These are phyloP conservation scores for Teratosphaeria epicoccoides DNA, from an alignment of 2,329 filamentous ascomycete species.

Conservation along the genomic window DNA sequence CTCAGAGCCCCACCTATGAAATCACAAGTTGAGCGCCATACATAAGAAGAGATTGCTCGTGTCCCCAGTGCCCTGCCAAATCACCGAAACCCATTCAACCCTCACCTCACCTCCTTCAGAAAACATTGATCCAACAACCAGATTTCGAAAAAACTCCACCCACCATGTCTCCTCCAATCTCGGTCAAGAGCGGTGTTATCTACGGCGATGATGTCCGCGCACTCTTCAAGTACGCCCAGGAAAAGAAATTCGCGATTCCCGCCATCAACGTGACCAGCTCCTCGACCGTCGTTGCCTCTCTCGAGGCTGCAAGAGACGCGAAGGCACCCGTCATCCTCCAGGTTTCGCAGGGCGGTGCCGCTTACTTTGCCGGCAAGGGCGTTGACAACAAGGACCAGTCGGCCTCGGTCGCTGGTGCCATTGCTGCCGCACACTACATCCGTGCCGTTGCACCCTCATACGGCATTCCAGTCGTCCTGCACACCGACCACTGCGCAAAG, in stretches of 20 bases:
- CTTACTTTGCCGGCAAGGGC: slow-evolving; percentile 50
- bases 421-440: slow-evolving; percentile 90
- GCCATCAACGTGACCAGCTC: slow-evolving; percentile 77
- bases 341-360: slow-evolving; percentile 84
- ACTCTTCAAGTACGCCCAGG: slow-evolving; percentile 83
- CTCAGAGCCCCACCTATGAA: neutral
- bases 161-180: neutral
- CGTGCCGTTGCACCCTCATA: slow-evolving; percentile 77
- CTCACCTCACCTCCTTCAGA: neutral
- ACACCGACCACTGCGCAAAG: slow-evolving; percentile 99
- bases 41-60: neutral
- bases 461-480: slow-evolving; percentile 80
- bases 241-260: slow-evolving; percentile 76
- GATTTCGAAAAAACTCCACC: neutral
- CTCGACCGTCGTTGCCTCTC: slow-evolving; percentile 71
- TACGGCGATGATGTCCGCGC: slow-evolving; percentile 19
- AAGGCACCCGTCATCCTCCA: slow-evolving; percentile 91
- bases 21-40: neutral
- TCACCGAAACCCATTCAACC: neutral
- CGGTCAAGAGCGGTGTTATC: slow-evolving; percentile 1
- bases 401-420: slow-evolving; percentile 76
- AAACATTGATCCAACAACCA: neutral
- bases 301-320: slow-evolving; percentile 88
- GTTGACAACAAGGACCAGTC: slow-evolving; percentile 73
- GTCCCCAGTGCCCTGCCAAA: neutral